Percentiles rank a stretch among this genome's conserved stretches.
These are phyloP conservation scores for Aspergillus neotritici DNA, from an alignment of 2,329 filamentous ascomycete genomes.

Conservation along the genomic window DNA sequence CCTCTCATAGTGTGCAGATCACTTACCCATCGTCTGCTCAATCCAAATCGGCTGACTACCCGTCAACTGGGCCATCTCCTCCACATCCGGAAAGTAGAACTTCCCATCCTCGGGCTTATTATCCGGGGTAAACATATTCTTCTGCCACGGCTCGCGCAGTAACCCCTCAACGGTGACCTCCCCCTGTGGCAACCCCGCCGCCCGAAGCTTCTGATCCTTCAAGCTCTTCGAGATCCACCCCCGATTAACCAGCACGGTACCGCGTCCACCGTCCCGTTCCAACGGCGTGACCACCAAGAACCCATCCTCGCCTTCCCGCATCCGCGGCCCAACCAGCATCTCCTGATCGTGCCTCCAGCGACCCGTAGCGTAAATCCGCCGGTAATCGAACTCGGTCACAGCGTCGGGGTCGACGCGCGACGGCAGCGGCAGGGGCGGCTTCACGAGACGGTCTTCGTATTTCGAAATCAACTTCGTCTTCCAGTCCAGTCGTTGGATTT, in stretches of 20 bases:
- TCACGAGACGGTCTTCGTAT: conserved; percentile 85
- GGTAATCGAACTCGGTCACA: conserved; percentile 84
- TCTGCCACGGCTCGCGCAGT: conserved; percentile 85
- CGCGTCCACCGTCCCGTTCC: conserved; percentile 57
- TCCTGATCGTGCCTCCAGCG: conserved; percentile 79
- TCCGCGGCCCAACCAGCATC: conserved; percentile 89
- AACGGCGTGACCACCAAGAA: conserved; percentile 89
- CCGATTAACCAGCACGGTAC: conserved; percentile 77
- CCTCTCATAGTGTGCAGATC: conserved; percentile 1
- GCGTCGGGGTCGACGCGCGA: conserved; percentile 74
- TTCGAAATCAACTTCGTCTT: conserved; percentile 88
- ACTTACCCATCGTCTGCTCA: conserved; percentile 84
- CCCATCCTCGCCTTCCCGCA: conserved; percentile 83
- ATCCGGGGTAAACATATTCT: conserved; percentile 93
- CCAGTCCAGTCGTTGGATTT: conserved; percentile 87
- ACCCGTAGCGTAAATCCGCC: conserved; percentile 71
- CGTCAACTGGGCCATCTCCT: conserved; percentile 77
- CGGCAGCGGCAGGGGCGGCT: conserved; percentile 77
- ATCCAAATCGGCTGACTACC: conserved; percentile 89
- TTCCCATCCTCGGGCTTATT: conserved; percentile 77
- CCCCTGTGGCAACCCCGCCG: conserved; percentile 60
- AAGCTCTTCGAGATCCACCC: conserved; percentile 86
- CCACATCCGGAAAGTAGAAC: conserved; percentile 93
- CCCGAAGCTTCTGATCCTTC: conserved; percentile 57
- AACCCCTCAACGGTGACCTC: conserved; percentile 77